phyloP scores from a whole-genome alignment of 2,329 filamentous ascomycete species.

The Davidsoniella neocaledoniae region DNA sequence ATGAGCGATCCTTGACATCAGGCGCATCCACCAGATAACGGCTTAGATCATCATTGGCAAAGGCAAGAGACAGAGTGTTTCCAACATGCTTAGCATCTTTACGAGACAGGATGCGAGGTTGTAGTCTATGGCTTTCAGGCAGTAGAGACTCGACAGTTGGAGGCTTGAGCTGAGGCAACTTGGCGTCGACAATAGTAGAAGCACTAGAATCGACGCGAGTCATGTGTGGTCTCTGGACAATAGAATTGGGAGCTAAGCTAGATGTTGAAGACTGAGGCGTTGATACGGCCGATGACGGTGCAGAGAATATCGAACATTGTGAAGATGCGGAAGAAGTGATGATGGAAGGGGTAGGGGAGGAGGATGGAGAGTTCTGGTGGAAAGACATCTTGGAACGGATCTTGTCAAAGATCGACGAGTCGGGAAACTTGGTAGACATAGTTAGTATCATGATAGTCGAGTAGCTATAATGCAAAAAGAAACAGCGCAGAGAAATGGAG shows the following conservation, averaged over 20 bases:
- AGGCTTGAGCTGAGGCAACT: slow-evolving; percentile 10
- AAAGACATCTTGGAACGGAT: no score
- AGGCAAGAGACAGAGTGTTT: slow-evolving; percentile 57
- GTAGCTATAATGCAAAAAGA: no score
- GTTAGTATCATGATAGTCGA: no score
- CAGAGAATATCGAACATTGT: slow-evolving; percentile 9
- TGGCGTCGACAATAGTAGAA: slow-evolving; percentile 18
- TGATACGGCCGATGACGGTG: background rate
- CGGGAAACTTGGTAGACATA: no score
- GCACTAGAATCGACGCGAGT: slow-evolving; percentile 22
- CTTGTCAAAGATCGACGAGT: no score
- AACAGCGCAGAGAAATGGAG: no score
- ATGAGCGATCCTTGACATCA: slow-evolving; percentile 44
- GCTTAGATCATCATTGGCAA: slow-evolving; percentile 56
- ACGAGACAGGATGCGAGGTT: slow-evolving; percentile 34
- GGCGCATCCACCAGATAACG: slow-evolving; percentile 59
- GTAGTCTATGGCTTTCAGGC: slow-evolving; percentile 25
- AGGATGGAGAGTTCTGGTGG: no score
- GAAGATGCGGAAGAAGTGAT: background rate
- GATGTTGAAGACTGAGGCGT: background rate
- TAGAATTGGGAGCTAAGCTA: background rate
- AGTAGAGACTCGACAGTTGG: slow-evolving; percentile 26
- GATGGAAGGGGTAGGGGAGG: background rate
- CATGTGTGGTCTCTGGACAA: slow-evolving; percentile 23
- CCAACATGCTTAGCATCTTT: slow-evolving; percentile 53